A percentile compares a stretch with the other conserved stretches of the same genome.
Conservation (phyloP, 2,329 filamentous ascomycete genomes). For the Colletotrichum eremochloae region DNA sequence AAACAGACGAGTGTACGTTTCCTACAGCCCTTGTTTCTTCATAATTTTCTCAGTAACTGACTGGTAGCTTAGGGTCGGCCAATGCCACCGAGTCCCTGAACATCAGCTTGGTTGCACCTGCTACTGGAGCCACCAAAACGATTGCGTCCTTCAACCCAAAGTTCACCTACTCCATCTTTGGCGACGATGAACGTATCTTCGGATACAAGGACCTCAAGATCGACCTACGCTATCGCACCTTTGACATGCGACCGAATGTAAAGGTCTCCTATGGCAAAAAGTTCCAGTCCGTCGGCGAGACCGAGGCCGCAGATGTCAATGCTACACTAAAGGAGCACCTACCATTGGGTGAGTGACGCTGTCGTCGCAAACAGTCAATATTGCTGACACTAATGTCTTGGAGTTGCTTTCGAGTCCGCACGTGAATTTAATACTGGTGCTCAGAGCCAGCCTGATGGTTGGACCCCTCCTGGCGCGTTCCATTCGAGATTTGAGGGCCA, state of each 20-base stretch:
- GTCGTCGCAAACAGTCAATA: background rate
- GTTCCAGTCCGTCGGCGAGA: constrained; percentile 76
- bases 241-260: constrained; percentile 83
- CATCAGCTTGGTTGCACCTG: constrained; percentile 70
- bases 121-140: constrained; percentile 64
- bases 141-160: constrained; percentile 82
- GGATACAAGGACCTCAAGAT: constrained; percentile 88
- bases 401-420: constrained; percentile 76
- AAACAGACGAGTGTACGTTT: constrained; percentile 36
- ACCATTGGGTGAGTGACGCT: constrained; percentile 68
- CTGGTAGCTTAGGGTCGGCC: constrained; percentile 62
- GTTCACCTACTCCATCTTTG: constrained; percentile 93
- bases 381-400: background rate
- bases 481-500: constrained; percentile 73
- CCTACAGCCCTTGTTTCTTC: background rate
- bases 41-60: constrained; percentile 1
- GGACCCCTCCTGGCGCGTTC: constrained; percentile 82
- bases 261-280: constrained; percentile 79
- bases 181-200: constrained; percentile 91
- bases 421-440: constrained; percentile 70
- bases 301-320: constrained; percentile 77
- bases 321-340: constrained; percentile 75
- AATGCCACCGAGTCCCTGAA: constrained; percentile 73
- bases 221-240: constrained; percentile 74
- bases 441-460: constrained; percentile 55